These are phyloP conservation scores for Ceriops decandra DNA, from an alignment of 345 rosid genomes.

Conservation along the genomic window DNA sequence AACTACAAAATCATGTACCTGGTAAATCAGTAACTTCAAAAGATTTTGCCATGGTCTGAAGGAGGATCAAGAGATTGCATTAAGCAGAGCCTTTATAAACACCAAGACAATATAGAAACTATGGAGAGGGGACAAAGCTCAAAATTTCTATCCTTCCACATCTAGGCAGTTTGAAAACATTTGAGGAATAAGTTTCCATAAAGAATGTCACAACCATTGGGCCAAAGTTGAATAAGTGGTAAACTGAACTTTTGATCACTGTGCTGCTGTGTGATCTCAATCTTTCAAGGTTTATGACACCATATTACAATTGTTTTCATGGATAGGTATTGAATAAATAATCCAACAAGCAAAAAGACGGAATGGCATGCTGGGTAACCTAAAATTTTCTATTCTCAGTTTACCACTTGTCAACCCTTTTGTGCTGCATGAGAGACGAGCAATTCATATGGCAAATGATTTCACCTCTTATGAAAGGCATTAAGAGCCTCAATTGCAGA, in stretches of 20 bases:
- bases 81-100: neutral
- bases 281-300: too few relatives aligned
- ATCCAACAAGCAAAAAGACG: too few relatives aligned
- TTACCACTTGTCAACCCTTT: neutral
- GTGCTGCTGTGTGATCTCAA: neutral
- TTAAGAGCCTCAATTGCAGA: too few relatives aligned
- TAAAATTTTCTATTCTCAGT: neutral
- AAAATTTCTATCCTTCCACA: neutral
- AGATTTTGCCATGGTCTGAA: conserved; percentile 77
- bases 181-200: neutral
- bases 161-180: neutral
- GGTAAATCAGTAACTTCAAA: conserved; percentile 87
- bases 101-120: neutral
- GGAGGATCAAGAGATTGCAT: neutral
- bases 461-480: too few relatives aligned
- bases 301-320: too few relatives aligned
- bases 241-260: neutral
- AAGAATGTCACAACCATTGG: too few relatives aligned
- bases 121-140: too few relatives aligned
- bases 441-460: neutral
- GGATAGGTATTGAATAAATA: too few relatives aligned
- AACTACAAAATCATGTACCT: conserved; percentile 37
- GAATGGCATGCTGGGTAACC: too few relatives aligned
- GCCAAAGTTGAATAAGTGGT: too few relatives aligned
- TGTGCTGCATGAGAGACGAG: neutral